Conservation (phyloP, 805 yeast species). For the Deakozyma indianensis region DNA sequence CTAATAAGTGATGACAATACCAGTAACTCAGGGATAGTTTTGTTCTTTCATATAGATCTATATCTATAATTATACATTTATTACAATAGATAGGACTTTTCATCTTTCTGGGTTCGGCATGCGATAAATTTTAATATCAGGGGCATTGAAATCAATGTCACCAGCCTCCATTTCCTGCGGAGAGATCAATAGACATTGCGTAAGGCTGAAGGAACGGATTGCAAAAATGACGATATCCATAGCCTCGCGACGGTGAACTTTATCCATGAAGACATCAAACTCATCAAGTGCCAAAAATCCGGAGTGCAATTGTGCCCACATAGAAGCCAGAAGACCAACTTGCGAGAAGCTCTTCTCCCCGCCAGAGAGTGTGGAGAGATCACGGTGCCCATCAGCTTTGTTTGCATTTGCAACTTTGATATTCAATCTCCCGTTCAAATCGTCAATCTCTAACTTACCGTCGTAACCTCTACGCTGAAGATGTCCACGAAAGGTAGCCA, state of each 20-base stretch:
- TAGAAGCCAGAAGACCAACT: slow-evolving; percentile 69
- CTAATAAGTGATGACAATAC: slow-evolving; percentile 9
- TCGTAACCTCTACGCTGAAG: slow-evolving; percentile 46
- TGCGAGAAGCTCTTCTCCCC: slow-evolving; percentile 96
- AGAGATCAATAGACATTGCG: slow-evolving; percentile 85
- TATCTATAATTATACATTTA: no score
- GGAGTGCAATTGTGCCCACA: slow-evolving; percentile 89
- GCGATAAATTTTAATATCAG: slow-evolving; percentile 22
- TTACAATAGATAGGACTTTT: background rate
- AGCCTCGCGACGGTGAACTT: slow-evolving; percentile 71
- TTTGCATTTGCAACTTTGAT: slow-evolving; percentile 11
- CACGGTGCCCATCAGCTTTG: slow-evolving; percentile 40
- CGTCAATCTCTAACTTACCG: slow-evolving; percentile 58
- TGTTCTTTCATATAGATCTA: background rate
- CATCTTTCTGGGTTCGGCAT: slow-evolving; percentile 21
- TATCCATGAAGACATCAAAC: slow-evolving; percentile 95
- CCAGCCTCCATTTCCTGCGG: slow-evolving; percentile 71
- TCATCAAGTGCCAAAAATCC: slow-evolving; percentile 86
- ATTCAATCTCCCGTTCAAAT: slow-evolving; percentile 17
- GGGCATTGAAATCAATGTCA: slow-evolving; percentile 48
- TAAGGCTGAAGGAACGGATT: slow-evolving; percentile 43
- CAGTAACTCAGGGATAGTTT: slow-evolving; percentile 2
- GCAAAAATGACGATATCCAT: slow-evolving; percentile 59
- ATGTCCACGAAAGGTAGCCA: slow-evolving; percentile 3
- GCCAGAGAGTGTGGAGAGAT: slow-evolving; percentile 79